Percentiles rank a stretch among this genome's conserved stretches.
Conservation (phyloP, 2,329 filamentous ascomycete species). For the Lachnum nothofagi region DNA sequence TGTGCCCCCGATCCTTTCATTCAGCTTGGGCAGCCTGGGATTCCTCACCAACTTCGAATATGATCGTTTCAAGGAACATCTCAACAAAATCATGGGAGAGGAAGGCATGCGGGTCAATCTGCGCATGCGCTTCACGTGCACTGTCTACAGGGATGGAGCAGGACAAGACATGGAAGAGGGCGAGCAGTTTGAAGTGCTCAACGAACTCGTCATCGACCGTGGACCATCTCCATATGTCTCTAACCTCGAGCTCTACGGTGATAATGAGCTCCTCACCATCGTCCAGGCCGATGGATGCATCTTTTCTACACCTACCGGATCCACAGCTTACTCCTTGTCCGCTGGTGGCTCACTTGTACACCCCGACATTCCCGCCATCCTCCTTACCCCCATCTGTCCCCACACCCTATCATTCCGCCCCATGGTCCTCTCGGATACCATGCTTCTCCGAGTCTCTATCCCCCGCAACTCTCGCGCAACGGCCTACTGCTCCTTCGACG, state of each 20-base stretch:
- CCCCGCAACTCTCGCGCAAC: conserved; percentile 81
- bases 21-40: conserved; percentile 78
- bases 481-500: conserved; percentile 95
- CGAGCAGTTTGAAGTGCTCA: conserved; percentile 95
- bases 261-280: conserved; percentile 89
- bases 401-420: conserved; percentile 95
- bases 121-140: conserved; percentile 98
- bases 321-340: conserved; percentile 92
- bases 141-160: conserved; percentile 73
- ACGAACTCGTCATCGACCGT: conserved; percentile 96
- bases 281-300: conserved; percentile 97
- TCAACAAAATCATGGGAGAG: conserved; percentile 87
- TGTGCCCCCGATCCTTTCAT: conserved; percentile 78
- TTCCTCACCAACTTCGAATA: conserved; percentile 88
- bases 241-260: conserved; percentile 91
- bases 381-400: conserved; percentile 94
- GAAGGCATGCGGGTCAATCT: conserved; percentile 95
- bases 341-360: conserved; percentile 94
- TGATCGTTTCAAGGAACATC: conserved; percentile 76
- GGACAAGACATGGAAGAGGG: conserved; percentile 72
- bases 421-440: conserved; percentile 94
- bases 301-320: conserved; percentile 91
- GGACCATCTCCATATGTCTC: conserved; percentile 96
- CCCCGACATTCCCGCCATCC: conserved; percentile 92
- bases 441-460: conserved; percentile 83